Conservation (phyloP, 1,284 basidiomycete genomes). For the Meripilus lineatus region DNA sequence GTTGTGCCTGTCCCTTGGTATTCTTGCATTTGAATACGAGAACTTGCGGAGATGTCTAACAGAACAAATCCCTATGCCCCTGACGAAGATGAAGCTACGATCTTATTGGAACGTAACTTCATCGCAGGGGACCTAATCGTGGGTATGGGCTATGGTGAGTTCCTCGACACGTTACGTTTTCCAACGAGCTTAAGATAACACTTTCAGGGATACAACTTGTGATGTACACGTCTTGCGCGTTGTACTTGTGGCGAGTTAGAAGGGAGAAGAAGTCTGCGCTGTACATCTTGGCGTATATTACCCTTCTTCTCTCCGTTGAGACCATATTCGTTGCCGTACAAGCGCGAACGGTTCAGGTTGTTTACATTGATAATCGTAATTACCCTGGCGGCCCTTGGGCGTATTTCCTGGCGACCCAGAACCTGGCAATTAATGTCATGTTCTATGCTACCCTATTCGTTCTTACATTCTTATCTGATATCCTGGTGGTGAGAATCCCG, state of each 20-base stretch:
- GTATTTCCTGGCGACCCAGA: slow-evolving; percentile 34
- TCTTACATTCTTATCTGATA: slow-evolving; percentile 30
- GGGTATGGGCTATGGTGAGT: slow-evolving; percentile 19
- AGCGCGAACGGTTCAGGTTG: slow-evolving; percentile 28
- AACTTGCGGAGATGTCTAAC: too few relatives aligned
- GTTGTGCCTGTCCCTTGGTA: too few relatives aligned
- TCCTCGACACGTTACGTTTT: neutral
- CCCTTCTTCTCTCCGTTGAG: slow-evolving; percentile 33
- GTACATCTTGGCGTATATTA: slow-evolving; percentile 35
- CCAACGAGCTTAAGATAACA: neutral
- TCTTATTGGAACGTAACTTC: slow-evolving; percentile 16
- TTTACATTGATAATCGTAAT: slow-evolving; percentile 41
- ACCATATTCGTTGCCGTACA: slow-evolving; percentile 35
- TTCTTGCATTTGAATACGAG: too few relatives aligned
- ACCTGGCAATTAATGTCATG: slow-evolving; percentile 36
- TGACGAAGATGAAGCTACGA: slow-evolving; percentile 2
- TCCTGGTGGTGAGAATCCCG: slow-evolving; percentile 29
- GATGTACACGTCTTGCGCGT: slow-evolving; percentile 32
- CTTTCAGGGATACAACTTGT: slow-evolving; percentile 33
- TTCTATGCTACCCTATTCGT: slow-evolving; percentile 38
- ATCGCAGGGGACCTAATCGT: slow-evolving; percentile 17
- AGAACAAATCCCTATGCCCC: slow-evolving; percentile 3
- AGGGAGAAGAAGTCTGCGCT: slow-evolving; percentile 24
- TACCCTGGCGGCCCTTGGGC: slow-evolving; percentile 35
- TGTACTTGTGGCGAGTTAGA: slow-evolving; percentile 36